These are phyloP conservation scores for Cryphonectria parasitica DNA, from an alignment of 2,329 filamentous ascomycete species.

Conservation along the genomic window DNA sequence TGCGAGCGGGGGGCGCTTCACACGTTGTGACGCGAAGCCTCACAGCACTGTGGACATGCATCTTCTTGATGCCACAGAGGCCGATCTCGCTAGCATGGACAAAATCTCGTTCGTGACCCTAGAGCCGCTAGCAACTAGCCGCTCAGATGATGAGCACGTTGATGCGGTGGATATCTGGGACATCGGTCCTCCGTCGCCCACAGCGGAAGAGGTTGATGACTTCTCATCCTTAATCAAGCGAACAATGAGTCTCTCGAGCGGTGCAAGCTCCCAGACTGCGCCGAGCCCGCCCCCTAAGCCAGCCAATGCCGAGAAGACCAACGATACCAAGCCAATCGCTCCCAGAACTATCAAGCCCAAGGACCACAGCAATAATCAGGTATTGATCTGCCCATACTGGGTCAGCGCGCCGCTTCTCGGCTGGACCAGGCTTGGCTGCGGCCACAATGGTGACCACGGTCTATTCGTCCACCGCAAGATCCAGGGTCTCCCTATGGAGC, in stretches of 20 bases:
- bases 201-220: not conserved
- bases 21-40: not conserved
- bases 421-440: not conserved
- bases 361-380: not conserved
- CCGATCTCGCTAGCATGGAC: not conserved
- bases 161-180: not conserved
- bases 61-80: not conserved
- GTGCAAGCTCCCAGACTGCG: not conserved
- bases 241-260: not conserved
- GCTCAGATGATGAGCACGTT: not conserved
- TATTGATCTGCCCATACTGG: slow-evolving; percentile 9
- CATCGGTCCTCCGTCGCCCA: not conserved
- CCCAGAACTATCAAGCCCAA: not conserved
- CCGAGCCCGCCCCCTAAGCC: not conserved
- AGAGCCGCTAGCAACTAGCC: not conserved
- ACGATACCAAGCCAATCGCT: too few relatives aligned
- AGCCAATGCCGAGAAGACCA: not conserved
- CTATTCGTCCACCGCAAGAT: not conserved
- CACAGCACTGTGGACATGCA: not conserved
- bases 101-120: not conserved
- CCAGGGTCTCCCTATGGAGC: not conserved
- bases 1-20: not conserved
- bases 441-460: not conserved
- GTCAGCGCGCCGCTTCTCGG: not conserved
- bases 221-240: not conserved